A percentile compares a stretch with the other conserved stretches of the same genome.
Conservation (phyloP, 208 protist genomes). For the Trichomonas gallinae region DNA sequence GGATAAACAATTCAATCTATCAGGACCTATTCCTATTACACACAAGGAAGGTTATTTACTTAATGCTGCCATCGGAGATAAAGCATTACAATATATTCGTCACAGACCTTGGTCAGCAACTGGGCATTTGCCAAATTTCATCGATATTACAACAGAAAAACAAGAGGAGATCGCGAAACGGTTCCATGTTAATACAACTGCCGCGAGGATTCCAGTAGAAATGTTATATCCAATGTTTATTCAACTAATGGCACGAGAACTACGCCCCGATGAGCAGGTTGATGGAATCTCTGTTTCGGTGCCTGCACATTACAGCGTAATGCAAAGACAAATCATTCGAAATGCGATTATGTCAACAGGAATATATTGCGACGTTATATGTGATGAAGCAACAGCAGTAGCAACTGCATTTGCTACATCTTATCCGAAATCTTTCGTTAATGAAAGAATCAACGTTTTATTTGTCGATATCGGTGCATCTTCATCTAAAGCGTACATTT, state of each 20-base stretch:
- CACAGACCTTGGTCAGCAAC: neutral
- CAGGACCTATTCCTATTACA: neutral
- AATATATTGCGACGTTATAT: neutral
- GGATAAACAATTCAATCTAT: neutral
- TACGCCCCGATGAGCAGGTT: neutral
- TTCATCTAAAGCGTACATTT: neutral
- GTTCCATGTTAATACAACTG: neutral
- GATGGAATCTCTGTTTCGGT: neutral
- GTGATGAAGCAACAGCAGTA: neutral
- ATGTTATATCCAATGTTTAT: neutral
- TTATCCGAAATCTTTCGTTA: neutral
- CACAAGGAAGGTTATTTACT: neutral
- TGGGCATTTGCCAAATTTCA: neutral
- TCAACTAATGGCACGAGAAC: neutral
- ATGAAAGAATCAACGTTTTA: neutral
- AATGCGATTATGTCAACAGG: neutral
- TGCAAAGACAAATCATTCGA: neutral
- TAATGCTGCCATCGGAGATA: neutral
- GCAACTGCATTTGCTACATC: neutral
- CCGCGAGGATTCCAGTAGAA: neutral
- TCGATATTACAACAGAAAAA: neutral
- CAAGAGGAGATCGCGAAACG: neutral
- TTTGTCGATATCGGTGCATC: neutral
- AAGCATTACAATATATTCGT: neutral
- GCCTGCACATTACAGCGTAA: neutral